Conservation (phyloP, 2,329 filamentous ascomycete genomes). For the Drechslerella coelobrocha region DNA sequence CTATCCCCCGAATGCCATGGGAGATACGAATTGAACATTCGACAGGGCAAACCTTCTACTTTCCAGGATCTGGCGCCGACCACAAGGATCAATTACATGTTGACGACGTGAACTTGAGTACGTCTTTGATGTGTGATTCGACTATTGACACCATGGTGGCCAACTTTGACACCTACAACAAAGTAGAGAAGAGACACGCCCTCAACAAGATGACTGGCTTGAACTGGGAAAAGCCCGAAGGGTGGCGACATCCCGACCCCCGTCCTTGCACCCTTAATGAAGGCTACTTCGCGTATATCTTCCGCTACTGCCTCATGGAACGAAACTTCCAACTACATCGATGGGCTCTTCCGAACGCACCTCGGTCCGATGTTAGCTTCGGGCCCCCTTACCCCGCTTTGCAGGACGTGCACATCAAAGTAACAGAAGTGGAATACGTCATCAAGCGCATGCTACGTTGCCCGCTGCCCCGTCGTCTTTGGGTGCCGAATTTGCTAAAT, state of each 20-base stretch:
- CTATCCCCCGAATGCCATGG: constrained; percentile 44
- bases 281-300: constrained; percentile 35
- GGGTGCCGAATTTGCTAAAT: constrained; percentile 9
- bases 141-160: constrained; percentile 30
- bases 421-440: constrained; percentile 32
- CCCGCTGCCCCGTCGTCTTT: constrained; percentile 36
- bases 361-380: constrained; percentile 13
- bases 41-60: constrained; percentile 32
- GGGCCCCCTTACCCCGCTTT: constrained; percentile 21
- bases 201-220: constrained; percentile 74
- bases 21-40: constrained; percentile 33
- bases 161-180: constrained; percentile 28
- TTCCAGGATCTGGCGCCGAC: constrained; percentile 38
- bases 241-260: constrained; percentile 59
- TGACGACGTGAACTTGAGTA: constrained; percentile 29
- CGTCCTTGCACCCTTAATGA: constrained; percentile 9
- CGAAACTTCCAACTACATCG: constrained; percentile 36
- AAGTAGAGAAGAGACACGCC: constrained; percentile 61
- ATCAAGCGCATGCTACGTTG: constrained; percentile 44
- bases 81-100: constrained; percentile 30
- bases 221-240: constrained; percentile 62
- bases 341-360: constrained; percentile 25
- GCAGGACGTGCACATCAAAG: constrained; percentile 15
- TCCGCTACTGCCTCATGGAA: constrained; percentile 38
- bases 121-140: constrained; percentile 26